Percentiles rank a stretch among this genome's conserved stretches.
Conservation (phyloP, 345 rosid species). For the Nephelium lappaceum region DNA sequence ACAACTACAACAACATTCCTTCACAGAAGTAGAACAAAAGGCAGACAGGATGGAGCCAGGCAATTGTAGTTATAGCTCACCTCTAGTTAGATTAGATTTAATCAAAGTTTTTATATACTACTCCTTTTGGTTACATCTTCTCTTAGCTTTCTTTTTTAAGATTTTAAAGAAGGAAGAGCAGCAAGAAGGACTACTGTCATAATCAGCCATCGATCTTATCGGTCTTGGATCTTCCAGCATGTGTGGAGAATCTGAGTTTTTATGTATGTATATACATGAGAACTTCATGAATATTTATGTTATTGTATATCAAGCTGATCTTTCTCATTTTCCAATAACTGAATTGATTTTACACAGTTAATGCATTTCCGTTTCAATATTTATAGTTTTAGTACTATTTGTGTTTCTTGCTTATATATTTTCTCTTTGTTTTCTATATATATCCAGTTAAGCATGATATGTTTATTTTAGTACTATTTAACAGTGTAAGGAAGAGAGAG, state of each 20-base stretch:
- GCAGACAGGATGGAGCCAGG: conserved; percentile 84
- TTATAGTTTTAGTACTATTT: background rate
- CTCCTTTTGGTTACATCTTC: conserved; percentile 17
- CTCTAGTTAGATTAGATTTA: conserved; percentile 7
- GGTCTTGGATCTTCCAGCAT: background rate
- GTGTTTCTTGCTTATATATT: background rate
- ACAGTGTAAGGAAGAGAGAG: background rate
- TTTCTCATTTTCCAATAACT: conserved; percentile 14
- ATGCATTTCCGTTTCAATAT: background rate
- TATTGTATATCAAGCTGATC: conserved; percentile 13
- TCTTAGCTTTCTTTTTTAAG: background rate
- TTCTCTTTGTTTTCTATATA: background rate
- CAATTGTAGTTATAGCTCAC: conserved; percentile 36
- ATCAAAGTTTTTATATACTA: conserved; percentile 12
- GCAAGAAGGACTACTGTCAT: background rate
- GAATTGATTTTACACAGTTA: background rate
- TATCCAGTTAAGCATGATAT: background rate
- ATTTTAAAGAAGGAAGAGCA: conserved; percentile 18
- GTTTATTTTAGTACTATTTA: background rate
- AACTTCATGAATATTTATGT: conserved; percentile 13
- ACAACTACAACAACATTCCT: conserved; percentile 27
- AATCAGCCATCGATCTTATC: conserved; percentile 10
- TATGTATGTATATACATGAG: conserved; percentile 15
- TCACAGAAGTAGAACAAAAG: conserved; percentile 32
- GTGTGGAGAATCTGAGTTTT: conserved; percentile 22